phyloP scores from a whole-genome alignment of 495 filamentous ascomycete species.

The Podospora tetraspora region DNA sequence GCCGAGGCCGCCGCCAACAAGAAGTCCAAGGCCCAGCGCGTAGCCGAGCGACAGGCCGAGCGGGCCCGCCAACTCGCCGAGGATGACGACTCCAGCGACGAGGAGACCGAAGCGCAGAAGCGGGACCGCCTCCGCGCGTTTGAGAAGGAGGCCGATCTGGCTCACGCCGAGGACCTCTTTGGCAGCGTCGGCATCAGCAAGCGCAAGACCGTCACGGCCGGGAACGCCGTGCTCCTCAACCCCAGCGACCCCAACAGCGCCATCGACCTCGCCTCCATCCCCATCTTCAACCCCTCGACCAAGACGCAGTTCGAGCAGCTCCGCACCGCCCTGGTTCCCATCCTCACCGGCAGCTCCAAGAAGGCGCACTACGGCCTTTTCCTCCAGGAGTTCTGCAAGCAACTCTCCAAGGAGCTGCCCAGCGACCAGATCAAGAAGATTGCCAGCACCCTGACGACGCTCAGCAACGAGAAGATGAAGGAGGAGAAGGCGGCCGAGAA shows the following conservation, averaged over 20 bases:
- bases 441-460: constrained; percentile 70
- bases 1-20: constrained; percentile 89
- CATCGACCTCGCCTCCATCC: constrained; percentile 71
- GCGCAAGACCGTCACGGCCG: constrained; percentile 50
- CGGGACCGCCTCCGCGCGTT: constrained; percentile 67
- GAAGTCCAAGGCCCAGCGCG: constrained; percentile 82
- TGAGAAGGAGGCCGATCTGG: constrained; percentile 84
- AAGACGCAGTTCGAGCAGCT: constrained; percentile 77
- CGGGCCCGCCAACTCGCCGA: constrained; percentile 46
- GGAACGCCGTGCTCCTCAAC: constrained; percentile 63
- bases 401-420: constrained; percentile 78
- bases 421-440: constrained; percentile 95
- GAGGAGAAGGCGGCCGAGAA: constrained; percentile 95
- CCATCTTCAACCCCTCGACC: constrained; percentile 82
- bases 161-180: constrained; percentile 89
- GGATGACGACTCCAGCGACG: constrained; percentile 53
- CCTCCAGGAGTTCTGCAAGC: constrained; percentile 84
- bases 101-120: constrained; percentile 65
- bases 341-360: constrained; percentile 68
- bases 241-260: constrained; percentile 65
- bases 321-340: constrained; percentile 66
- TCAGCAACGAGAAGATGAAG: constrained; percentile 97
- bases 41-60: constrained; percentile 65
- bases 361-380: constrained; percentile 87
- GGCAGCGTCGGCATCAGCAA: constrained; percentile 68